These are phyloP conservation scores for Tuber brumale DNA, from an alignment of 495 filamentous ascomycete species.

Conservation along the genomic window DNA sequence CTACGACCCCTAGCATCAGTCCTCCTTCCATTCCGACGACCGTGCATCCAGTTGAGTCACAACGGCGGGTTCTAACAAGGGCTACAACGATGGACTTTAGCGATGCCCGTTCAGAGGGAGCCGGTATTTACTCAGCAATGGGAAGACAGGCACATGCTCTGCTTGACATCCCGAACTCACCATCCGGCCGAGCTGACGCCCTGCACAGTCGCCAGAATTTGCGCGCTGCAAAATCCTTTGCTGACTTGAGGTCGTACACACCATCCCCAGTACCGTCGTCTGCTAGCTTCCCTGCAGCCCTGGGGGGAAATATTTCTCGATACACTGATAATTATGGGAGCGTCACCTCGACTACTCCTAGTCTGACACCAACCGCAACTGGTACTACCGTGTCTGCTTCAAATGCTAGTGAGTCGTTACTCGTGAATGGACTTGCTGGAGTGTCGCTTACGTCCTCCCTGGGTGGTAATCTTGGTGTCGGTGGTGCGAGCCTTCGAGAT, in stretches of 20 bases:
- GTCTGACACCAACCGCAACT: slow-evolving; percentile 67
- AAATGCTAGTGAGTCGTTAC: slow-evolving; percentile 58
- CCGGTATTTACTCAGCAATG: slow-evolving; percentile 63
- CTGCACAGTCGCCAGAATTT: slow-evolving; percentile 64
- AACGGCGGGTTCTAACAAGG: slow-evolving; percentile 75
- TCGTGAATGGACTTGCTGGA: slow-evolving; percentile 62
- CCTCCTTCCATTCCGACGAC: slow-evolving; percentile 56
- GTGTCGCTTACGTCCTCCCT: slow-evolving; percentile 50
- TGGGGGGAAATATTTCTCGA: slow-evolving; percentile 59
- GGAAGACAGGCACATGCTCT: slow-evolving; percentile 69
- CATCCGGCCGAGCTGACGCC: slow-evolving; percentile 52
- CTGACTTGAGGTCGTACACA: slow-evolving; percentile 88
- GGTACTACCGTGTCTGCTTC: slow-evolving; percentile 51
- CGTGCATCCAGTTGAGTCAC: slow-evolving; percentile 63
- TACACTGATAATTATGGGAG: slow-evolving; percentile 59
- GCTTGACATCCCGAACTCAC: slow-evolving; percentile 77
- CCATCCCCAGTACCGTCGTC: slow-evolving; percentile 87
- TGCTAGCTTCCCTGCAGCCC: slow-evolving; percentile 71
- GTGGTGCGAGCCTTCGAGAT: slow-evolving; percentile 56
- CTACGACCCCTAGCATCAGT: slow-evolving; percentile 52
- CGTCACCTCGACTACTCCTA: slow-evolving; percentile 63
- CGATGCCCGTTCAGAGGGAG: slow-evolving; percentile 68
- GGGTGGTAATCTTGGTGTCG: slow-evolving; percentile 43
- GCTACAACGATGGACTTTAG: slow-evolving; percentile 98
- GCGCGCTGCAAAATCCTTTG: slow-evolving; percentile 93